Evolutionary conservation across 176 grass and related monocot genomes (phyloP), one percentile per base, ranked within the genome.

Genomic region (Hyparrhenia diplandra): DNA sequence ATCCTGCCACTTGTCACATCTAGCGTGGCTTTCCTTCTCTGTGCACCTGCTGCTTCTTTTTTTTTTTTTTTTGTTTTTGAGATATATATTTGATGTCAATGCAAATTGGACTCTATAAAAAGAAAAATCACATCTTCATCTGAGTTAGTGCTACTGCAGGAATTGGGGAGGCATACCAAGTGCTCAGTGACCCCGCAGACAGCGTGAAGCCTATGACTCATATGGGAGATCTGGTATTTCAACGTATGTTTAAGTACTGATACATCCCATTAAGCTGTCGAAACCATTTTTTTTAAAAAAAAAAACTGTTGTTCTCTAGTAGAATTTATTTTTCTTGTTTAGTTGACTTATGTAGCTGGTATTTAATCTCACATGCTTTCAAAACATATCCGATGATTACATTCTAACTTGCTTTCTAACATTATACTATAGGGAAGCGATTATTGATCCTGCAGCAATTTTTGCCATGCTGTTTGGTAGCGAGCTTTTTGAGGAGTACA

Each of bases 391-490:
- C 58, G 28, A 78, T 66, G 36, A 51, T 81, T 35, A n/a, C 40
- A 67, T 81, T 47, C 83, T 92, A 81, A 85, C 46, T 29, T 88
- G 45, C 46, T 18, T 71, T 73, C 20, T 76, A 71, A 74, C 34
- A 64, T 62, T 36, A 62, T 69, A 42, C 55, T 95, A 54, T 55
- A 99, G 96, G 78, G 96, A 99, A 79, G 78, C 84, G 70, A 99
- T 99, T 81, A 99, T 99, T 84, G 92, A 99, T 32, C 92, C 92
- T 87, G 86, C 90, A 85, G 96, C 92, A 77, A 99, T 99, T 76
- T 99, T 99, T 65, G 96, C 92, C 27, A 95, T 99, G 90, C 84
- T 99, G 67, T 99, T 99, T 35, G 96, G 96, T 57, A 99, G 96
- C 66, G 96, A 99, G 74, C 79, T 93, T 58, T 99, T 99, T 86